Percentiles rank a stretch among this genome's conserved stretches.
These are phyloP conservation scores for Fusarium burgessii DNA, from an alignment of 2,329 filamentous ascomycete genomes.

Conservation along the genomic window DNA sequence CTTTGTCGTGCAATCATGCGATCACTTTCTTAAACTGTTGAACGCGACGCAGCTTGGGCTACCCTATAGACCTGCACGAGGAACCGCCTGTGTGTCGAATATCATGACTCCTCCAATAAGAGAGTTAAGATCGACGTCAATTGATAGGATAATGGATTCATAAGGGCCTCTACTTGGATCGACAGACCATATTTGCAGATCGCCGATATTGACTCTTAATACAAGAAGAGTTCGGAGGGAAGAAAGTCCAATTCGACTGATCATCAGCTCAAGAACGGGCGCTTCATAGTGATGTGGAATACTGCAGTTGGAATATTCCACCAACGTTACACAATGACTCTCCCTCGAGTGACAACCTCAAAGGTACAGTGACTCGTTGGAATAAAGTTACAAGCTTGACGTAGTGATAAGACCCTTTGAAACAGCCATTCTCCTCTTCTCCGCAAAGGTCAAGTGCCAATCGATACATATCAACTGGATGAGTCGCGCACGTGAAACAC, in stretches of 20 bases:
- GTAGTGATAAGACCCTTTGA: slow-evolving; percentile 7
- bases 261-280: not conserved
- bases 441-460: not conserved
- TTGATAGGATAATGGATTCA: not conserved
- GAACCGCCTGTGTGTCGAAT: not conserved
- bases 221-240: not conserved
- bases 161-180: not conserved
- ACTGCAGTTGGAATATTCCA: not conserved
- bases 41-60: not conserved
- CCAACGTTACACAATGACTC: not conserved
- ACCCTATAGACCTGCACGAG: not conserved
- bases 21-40: not conserved
- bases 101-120: not conserved
- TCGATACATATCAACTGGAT: not conserved
- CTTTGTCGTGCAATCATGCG: not conserved
- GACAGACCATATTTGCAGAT: not conserved
- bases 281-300: not conserved
- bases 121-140: not conserved
- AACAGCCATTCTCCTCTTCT: not conserved
- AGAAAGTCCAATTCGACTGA: not conserved
- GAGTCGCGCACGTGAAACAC: slow-evolving; percentile 20
- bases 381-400: slow-evolving; percentile 15
- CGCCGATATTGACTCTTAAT: not conserved
- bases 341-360: not conserved
- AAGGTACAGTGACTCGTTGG: slow-evolving; percentile 10